Evolutionary conservation across 257 asterid genomes (phyloP).

Genomic region (Solanum phureja): DNA sequence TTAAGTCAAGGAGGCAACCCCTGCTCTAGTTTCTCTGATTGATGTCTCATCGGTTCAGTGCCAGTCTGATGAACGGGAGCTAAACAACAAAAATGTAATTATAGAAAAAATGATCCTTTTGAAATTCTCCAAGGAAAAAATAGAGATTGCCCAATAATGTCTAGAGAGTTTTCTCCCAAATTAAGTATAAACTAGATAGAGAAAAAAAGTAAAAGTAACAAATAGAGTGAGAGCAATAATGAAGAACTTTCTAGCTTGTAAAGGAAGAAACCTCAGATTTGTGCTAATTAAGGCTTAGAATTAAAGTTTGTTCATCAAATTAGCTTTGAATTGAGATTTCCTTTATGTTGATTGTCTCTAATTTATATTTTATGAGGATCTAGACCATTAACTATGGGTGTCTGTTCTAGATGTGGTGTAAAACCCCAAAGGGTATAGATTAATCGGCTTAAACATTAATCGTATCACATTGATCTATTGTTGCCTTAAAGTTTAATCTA

Average conservation of each 20-base stretch:
- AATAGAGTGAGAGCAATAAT: neutral
- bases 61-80: neutral
- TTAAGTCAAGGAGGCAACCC: neutral
- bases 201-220: neutral
- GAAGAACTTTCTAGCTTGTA: neutral
- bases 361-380: no score
- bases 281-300: neutral
- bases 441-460: neutral
- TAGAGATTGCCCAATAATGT: neutral
- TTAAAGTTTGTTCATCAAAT: no score
- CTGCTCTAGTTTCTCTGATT: neutral
- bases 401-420: neutral
- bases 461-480: neutral
- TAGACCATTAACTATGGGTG: neutral
- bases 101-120: neutral
- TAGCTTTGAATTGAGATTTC: neutral
- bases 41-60: neutral
- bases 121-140: neutral
- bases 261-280: no score
- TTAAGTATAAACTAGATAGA: neutral
- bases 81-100: neutral
- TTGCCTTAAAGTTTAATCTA: neutral
- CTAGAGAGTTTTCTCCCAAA: neutral
- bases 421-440: neutral
- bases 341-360: no score